phyloP scores from a whole-genome alignment of 2,329 filamentous ascomycete genomes.

The Trichoderma lentiforme region DNA sequence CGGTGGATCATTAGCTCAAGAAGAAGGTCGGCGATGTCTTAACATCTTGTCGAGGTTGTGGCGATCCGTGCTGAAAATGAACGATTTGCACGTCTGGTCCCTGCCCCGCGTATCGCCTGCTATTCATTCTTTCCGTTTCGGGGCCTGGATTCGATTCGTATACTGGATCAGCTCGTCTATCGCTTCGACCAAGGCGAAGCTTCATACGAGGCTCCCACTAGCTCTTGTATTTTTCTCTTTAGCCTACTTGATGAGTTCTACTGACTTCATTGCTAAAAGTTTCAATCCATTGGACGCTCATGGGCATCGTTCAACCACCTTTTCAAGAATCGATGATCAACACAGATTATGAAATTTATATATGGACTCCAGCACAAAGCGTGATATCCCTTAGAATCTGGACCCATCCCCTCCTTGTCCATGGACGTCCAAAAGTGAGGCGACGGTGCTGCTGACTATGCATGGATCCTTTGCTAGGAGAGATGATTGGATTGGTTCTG shows the following conservation, averaged over 20 bases:
- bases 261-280: background rate
- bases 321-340: background rate
- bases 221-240: background rate
- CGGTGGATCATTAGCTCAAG: background rate
- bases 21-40: background rate
- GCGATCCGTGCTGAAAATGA: background rate
- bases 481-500: background rate
- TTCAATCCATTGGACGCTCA: background rate
- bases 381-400: background rate
- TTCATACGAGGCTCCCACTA: background rate
- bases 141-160: background rate
- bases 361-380: background rate
- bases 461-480: background rate
- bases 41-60: background rate
- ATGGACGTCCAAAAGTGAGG: background rate
- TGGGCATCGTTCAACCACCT: background rate
- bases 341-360: background rate
- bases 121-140: background rate
- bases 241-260: background rate
- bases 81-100: background rate
- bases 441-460: background rate
- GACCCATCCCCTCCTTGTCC: too few relatives aligned
- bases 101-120: background rate
- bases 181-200: background rate
- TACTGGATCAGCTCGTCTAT: background rate